phyloP scores from a whole-genome alignment of 2,329 filamentous ascomycete species.

The Fusarium bulbicola region DNA sequence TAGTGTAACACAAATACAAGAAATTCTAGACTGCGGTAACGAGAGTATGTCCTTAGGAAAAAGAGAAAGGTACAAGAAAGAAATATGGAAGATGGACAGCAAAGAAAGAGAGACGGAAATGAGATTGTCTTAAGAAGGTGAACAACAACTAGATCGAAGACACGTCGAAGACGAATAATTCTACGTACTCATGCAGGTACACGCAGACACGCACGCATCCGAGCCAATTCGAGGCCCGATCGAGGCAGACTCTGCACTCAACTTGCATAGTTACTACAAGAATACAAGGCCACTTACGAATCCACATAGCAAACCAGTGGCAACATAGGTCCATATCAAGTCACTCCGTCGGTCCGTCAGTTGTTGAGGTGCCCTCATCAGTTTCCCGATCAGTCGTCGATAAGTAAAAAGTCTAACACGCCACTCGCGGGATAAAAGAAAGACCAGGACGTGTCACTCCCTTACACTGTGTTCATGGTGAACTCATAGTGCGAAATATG shows the following conservation, averaged over 20 bases:
- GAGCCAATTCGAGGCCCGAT: slow-evolving; percentile 3
- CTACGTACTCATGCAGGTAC: slow-evolving; percentile 27
- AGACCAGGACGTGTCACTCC: neutral
- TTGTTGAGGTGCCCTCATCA: neutral
- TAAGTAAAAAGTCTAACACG: slow-evolving; percentile 14
- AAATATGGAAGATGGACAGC: neutral
- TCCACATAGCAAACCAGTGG: neutral
- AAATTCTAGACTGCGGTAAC: slow-evolving; percentile 13
- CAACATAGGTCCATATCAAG: slow-evolving; percentile 13
- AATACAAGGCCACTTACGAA: neutral
- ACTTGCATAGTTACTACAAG: slow-evolving; percentile 1
- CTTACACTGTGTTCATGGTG: neutral
- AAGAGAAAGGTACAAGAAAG: slow-evolving; percentile 1
- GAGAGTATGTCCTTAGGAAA: slow-evolving; percentile 22
- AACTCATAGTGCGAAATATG: neutral
- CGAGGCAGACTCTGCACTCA: neutral
- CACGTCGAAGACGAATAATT: slow-evolving; percentile 7
- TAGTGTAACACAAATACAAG: neutral
- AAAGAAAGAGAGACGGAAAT: neutral
- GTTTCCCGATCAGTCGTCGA: slow-evolving; percentile 1
- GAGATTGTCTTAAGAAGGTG: neutral
- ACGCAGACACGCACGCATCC: slow-evolving; percentile 11
- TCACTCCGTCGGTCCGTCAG: slow-evolving; percentile 6
- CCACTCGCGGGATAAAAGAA: slow-evolving; percentile 15
- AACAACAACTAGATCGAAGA: slow-evolving; percentile 8